Percentiles rank a stretch among this genome's conserved stretches.
Conservation (phyloP, 192 early-diverging fungal species). For the Linnemannia exigua region DNA sequence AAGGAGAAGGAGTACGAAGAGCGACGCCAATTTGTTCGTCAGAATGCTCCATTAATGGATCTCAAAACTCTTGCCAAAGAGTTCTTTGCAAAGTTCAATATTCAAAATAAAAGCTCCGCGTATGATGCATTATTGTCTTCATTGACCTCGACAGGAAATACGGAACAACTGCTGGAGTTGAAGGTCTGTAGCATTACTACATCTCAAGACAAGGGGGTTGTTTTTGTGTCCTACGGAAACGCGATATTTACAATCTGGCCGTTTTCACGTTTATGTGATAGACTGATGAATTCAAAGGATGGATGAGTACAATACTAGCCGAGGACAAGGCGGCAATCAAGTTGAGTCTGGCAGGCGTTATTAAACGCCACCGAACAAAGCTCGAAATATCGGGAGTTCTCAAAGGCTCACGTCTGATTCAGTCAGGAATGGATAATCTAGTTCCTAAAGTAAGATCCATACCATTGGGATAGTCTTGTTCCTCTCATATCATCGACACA, state of each 20-base stretch:
- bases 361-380: not conserved
- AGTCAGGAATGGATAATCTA: not conserved
- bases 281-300: slow-evolving; percentile 15
- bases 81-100: slow-evolving; percentile 12
- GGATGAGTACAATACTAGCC: not conserved
- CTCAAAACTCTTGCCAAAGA: slow-evolving; percentile 17
- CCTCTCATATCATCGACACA: not conserved
- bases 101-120: slow-evolving; percentile 18
- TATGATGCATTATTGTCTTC: slow-evolving; percentile 18
- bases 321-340: not conserved
- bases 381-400: not conserved
- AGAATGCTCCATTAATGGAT: slow-evolving; percentile 10
- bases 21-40: not conserved
- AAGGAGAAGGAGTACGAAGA: slow-evolving; percentile 18
- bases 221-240: not conserved
- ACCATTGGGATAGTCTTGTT: not conserved
- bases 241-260: too few relatives aligned
- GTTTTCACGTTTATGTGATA: not conserved
- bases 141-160: slow-evolving; percentile 1
- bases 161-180: slow-evolving; percentile 13
- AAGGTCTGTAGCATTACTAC: slow-evolving; percentile 22
- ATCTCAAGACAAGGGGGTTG: not conserved
- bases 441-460: not conserved
- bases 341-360: not conserved
- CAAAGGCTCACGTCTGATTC: not conserved